A percentile compares a stretch with the other conserved stretches of the same genome.
phyloP scores from a whole-genome alignment of 2,329 filamentous ascomycete species.

The Ophiostoma himal-ulmi region DNA sequence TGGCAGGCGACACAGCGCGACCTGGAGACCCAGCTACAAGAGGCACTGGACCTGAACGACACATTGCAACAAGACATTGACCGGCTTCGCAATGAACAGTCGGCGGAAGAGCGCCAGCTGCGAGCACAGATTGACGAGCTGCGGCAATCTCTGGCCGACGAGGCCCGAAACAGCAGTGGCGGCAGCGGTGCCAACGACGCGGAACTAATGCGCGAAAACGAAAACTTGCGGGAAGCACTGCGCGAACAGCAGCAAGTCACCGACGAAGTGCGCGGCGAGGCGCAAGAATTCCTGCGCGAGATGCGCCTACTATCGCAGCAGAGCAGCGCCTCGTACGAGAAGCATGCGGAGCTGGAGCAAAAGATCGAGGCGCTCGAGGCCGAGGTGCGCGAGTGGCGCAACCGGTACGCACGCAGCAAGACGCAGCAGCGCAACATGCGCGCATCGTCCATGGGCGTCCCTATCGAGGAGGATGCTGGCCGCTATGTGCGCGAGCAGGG shows the following conservation, averaged over 20 bases:
- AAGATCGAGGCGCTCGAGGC: slow-evolving; percentile 71
- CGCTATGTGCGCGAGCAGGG: slow-evolving; percentile 59
- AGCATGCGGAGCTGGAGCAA: slow-evolving; percentile 70
- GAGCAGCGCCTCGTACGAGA: slow-evolving; percentile 71
- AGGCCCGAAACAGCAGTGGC: slow-evolving; percentile 23
- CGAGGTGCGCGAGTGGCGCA: slow-evolving; percentile 85
- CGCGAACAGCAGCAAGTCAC: slow-evolving; percentile 74
- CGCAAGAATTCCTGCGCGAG: slow-evolving; percentile 75
- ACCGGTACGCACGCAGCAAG: slow-evolving; percentile 80
- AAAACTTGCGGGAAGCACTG: slow-evolving; percentile 59
- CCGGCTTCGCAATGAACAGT: slow-evolving; percentile 62
- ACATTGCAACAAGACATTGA: slow-evolving; percentile 75
- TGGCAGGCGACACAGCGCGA: slow-evolving; percentile 60
- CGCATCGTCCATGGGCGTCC: slow-evolving; percentile 70
- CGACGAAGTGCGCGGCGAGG: slow-evolving; percentile 79
- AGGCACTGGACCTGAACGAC: slow-evolving; percentile 72
- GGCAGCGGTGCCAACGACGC: slow-evolving; percentile 38
- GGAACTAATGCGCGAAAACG: slow-evolving; percentile 62
- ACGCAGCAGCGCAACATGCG: slow-evolving; percentile 78
- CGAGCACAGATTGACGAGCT: slow-evolving; percentile 57
- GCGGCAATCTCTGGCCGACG: slow-evolving; percentile 32
- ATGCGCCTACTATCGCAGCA: slow-evolving; percentile 83
- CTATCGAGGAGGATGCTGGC: slow-evolving; percentile 63
- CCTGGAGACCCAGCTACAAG: slow-evolving; percentile 66
- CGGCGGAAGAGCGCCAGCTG: slow-evolving; percentile 56